These are phyloP conservation scores for Boletus bicolor DNA, from an alignment of 768 basidiomycete genomes.

Conservation along the genomic window DNA sequence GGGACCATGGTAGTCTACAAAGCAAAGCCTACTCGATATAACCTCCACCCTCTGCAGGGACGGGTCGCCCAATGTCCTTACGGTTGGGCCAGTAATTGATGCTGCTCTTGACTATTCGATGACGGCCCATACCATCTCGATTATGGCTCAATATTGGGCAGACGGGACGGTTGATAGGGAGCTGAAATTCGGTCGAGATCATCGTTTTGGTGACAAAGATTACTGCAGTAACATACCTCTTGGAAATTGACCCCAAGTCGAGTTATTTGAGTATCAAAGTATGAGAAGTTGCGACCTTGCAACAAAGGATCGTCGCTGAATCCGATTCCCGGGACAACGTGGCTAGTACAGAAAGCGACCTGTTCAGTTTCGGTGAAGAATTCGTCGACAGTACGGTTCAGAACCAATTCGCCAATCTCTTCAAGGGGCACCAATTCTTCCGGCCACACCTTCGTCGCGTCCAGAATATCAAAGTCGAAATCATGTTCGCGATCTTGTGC, in stretches of 20 bases:
- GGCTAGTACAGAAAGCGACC: conserved; percentile 78
- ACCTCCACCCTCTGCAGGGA: conserved; percentile 50
- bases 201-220: not conserved
- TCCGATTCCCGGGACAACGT: conserved; percentile 60
- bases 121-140: conserved; percentile 58
- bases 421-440: conserved; percentile 77
- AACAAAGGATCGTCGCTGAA: conserved; percentile 77
- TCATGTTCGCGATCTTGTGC: conserved; percentile 70
- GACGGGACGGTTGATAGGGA: conserved; percentile 80
- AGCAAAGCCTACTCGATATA: conserved; percentile 47
- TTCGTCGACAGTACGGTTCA: conserved; percentile 63
- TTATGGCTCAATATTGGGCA: conserved; percentile 73
- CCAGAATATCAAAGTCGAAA: conserved; percentile 86
- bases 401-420: conserved; percentile 70
- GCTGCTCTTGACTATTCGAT: conserved; percentile 52
- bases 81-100: conserved; percentile 89
- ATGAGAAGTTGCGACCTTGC: conserved; percentile 85
- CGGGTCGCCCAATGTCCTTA: conserved; percentile 45
- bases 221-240: conserved; percentile 38
- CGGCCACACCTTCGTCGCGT: conserved; percentile 85
- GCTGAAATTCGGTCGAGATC: conserved; percentile 30
- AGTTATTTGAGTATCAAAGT: conserved; percentile 81
- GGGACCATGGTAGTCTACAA: not conserved
- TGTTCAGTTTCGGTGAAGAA: conserved; percentile 89
- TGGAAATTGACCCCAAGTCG: conserved; percentile 82